Percentiles rank a stretch among this genome's conserved stretches.
phyloP scores from a whole-genome alignment of 1,284 basidiomycete genomes.

The Cerrena zonata region DNA sequence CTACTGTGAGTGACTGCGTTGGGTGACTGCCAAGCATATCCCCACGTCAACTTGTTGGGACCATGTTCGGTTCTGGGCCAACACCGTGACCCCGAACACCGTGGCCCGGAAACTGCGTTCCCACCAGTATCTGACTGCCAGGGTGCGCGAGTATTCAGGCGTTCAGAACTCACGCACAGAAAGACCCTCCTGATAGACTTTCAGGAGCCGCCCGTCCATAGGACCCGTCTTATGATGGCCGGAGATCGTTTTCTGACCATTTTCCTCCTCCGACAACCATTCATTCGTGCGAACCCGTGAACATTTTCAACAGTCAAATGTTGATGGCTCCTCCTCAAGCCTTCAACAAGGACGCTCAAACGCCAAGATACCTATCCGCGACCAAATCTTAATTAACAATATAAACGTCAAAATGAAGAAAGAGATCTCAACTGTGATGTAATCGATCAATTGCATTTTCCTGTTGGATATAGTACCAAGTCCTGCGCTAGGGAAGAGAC shows the following conservation, averaged over 20 bases:
- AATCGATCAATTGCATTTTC: too few relatives aligned
- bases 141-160: not conserved
- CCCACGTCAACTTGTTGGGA: conserved; percentile 5
- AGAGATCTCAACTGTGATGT: not conserved
- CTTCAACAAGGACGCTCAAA: not conserved
- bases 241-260: not conserved
- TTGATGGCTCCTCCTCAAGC: not conserved
- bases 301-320: not conserved
- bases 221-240: not conserved
- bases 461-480: too few relatives aligned
- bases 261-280: not conserved
- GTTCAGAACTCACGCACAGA: not conserved
- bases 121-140: not conserved
- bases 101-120: not conserved
- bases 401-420: too few relatives aligned
- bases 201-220: not conserved
- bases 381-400: too few relatives aligned
- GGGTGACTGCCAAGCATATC: conserved; percentile 5
- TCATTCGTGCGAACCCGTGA: not conserved
- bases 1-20: conserved; percentile 3
- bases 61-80: conserved; percentile 1
- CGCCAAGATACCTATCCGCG: not conserved
- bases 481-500: too few relatives aligned
- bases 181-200: not conserved
- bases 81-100: conserved; percentile 5